Percentiles rank a stretch among this genome's conserved stretches.
Evolutionary conservation across 192 early-diverging fungal genomes (phyloP).

Genomic region (Phlyctochytrium bullatum): DNA sequence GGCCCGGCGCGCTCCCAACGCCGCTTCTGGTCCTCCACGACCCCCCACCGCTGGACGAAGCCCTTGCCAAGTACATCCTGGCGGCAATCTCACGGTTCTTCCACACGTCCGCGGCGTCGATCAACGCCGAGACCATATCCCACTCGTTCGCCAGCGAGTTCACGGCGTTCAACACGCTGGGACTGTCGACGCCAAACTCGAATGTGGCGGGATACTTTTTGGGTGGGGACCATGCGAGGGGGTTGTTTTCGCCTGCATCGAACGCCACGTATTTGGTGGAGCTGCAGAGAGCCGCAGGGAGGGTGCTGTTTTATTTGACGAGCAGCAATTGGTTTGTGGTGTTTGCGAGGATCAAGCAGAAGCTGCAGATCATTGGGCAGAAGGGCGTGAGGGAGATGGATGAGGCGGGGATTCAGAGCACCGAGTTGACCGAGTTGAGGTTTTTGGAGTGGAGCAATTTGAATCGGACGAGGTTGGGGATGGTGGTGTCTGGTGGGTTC

Average conservation of each 20-base stretch:
- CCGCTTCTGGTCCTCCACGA: constrained; percentile 42
- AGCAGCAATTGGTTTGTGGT: constrained; percentile 87
- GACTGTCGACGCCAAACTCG: constrained; percentile 15
- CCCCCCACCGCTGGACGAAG: constrained; percentile 75
- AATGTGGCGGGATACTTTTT: constrained; percentile 17
- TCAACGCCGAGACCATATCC: constrained; percentile 48
- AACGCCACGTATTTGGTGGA: constrained; percentile 20
- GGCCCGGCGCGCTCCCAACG: constrained; percentile 9
- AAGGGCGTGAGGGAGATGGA: constrained; percentile 2
- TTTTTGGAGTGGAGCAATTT: constrained; percentile 83
- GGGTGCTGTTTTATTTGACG: constrained; percentile 81
- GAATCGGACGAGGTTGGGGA: constrained; percentile 66
- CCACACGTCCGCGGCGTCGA: constrained; percentile 41
- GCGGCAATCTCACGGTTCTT: constrained; percentile 62
- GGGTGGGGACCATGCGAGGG: constrained; percentile 10
- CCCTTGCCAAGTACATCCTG: constrained; percentile 65
- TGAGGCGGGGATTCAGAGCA: constrained; percentile 12
- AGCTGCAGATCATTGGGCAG: constrained; percentile 17
- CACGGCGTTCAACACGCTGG: constrained; percentile 9
- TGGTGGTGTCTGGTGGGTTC: constrained; percentile 32
- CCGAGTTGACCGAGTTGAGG: constrained; percentile 71
- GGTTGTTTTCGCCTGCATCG: not conserved
- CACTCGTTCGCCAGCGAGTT: constrained; percentile 32
- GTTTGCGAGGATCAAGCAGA: constrained; percentile 36
- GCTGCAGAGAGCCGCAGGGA: constrained; percentile 67